Evolutionary conservation across 179 eudicot genomes (phyloP), one percentile per base, ranked within the genome.

Genomic region (Silene coronaria): DNA sequence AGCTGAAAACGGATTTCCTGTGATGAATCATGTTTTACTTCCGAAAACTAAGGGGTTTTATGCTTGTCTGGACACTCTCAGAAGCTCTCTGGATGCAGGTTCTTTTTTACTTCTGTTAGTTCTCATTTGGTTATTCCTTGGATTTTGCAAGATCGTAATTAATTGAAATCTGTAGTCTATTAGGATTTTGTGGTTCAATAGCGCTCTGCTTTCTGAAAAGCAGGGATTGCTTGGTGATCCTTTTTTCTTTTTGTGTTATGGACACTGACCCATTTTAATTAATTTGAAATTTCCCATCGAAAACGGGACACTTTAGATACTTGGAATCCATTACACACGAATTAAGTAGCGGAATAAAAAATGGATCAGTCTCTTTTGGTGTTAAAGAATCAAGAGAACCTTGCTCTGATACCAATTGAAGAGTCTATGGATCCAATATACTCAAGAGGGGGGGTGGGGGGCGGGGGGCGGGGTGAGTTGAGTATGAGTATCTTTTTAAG

Each of bases 51-150:
- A 80, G 80, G 97, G 97, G 22, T 91, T 92, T 78, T 83, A 65
- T 79, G 85, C 92, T 77, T 92, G 93, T 80, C 73, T 92, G 86
- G 91, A 88, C 71, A 83, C 78, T 70, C 85, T 92, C 69, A 82
- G 91, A 75, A 82, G 74, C 78, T 88, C 96, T 79, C 75, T 92
- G 83, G 92, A 92, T 82, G 97, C 97, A 89, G 97, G 97, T 91
- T 71, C 57, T 42, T 51, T 76, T 65, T 63, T 60, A 6, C 26
- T 16, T 23, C n/a, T 17, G n/a, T 42, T 19, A 51, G 45, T 77
- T 70, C 51, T 61, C 45, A 36, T 51, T 61, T 24, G 53, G 34
- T 51, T 42, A 42, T 53, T 64, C 64, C 32, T 66, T 42, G 2
- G n/a, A 46, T 72, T 71, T 63, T 51, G 30, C 70, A 19, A 6